Conservation (phyloP, 495 filamentous ascomycete species). For the Cercophora sp. region DNA sequence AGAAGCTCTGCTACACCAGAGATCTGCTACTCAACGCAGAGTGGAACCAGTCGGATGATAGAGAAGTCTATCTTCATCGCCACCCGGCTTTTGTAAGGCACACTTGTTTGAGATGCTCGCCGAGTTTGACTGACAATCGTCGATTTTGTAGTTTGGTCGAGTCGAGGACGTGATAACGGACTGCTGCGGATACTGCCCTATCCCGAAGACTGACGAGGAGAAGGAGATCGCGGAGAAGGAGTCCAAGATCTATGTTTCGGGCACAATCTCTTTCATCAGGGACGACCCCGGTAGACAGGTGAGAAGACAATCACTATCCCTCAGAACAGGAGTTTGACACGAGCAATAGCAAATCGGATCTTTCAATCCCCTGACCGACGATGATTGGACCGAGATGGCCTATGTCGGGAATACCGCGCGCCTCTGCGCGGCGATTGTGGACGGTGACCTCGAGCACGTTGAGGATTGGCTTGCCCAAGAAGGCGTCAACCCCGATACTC, state of each 20-base stretch:
- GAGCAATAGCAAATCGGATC: constrained; percentile 51
- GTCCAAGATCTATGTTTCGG: constrained; percentile 66
- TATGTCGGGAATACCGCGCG: constrained; percentile 69
- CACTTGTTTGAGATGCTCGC: too few species aligned
- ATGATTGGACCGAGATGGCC: constrained; percentile 77
- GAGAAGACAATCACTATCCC: too few species aligned
- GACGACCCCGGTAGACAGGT: constrained; percentile 78
- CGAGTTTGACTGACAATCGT: too few species aligned
- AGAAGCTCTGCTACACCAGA: constrained; percentile 72
- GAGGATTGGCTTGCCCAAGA: constrained; percentile 62
- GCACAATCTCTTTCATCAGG: constrained; percentile 64
- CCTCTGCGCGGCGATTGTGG: constrained; percentile 73
- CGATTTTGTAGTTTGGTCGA: constrained; percentile 54
- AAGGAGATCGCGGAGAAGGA: constrained; percentile 65
- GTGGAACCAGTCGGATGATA: constrained; percentile 71
- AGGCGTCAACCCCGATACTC: constrained; percentile 53
- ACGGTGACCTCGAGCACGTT: constrained; percentile 63
- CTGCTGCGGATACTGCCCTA: constrained; percentile 75
- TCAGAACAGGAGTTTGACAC: too few species aligned
- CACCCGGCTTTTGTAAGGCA: constrained; percentile 66
- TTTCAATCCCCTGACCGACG: constrained; percentile 76
- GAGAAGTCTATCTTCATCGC: constrained; percentile 69
- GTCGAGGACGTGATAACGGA: constrained; percentile 65
- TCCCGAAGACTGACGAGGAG: constrained; percentile 64
- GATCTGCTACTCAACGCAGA: constrained; percentile 82